A percentile compares a stretch with the other conserved stretches of the same genome.
These are phyloP conservation scores for Saposhnikovia divaricata DNA, from an alignment of 129 eudicot genomes.

Conservation along the genomic window DNA sequence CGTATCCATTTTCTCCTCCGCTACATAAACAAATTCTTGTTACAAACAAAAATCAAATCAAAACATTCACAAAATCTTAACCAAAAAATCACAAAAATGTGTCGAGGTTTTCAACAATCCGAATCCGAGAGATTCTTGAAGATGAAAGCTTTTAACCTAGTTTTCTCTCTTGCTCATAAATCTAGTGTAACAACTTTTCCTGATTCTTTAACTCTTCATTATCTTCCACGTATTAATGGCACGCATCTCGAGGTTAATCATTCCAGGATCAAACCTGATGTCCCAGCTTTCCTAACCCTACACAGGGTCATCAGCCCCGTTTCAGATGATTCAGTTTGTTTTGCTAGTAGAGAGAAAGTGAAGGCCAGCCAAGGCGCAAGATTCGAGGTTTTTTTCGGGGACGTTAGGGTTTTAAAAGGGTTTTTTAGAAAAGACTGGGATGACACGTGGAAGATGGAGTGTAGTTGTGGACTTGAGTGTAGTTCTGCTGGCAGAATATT, in stretches of 20 bases:
- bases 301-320: constrained; percentile 32
- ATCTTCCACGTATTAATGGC: constrained; percentile 69
- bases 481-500: constrained; percentile 1
- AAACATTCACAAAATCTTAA: background rate
- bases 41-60: background rate
- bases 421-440: constrained; percentile 43
- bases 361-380: constrained; percentile 55
- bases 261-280: constrained; percentile 43
- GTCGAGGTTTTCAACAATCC: constrained; percentile 49
- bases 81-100: constrained; percentile 26
- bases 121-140: constrained; percentile 43
- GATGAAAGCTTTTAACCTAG: constrained; percentile 44
- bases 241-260: constrained; percentile 50
- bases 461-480: constrained; percentile 34
- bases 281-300: constrained; percentile 60
- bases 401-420: constrained; percentile 52
- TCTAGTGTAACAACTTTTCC: constrained; percentile 21
- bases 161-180: constrained; percentile 15
- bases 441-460: constrained; percentile 57
- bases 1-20: background rate
- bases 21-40: no score
- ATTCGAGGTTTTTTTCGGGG: constrained; percentile 57
- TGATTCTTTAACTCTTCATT: constrained; percentile 53
- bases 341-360: constrained; percentile 47
- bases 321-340: constrained; percentile 12